Evolutionary conservation across 352 stramenopile genomes (phyloP).

Genomic region (Thalassiosira pacifica): DNA sequence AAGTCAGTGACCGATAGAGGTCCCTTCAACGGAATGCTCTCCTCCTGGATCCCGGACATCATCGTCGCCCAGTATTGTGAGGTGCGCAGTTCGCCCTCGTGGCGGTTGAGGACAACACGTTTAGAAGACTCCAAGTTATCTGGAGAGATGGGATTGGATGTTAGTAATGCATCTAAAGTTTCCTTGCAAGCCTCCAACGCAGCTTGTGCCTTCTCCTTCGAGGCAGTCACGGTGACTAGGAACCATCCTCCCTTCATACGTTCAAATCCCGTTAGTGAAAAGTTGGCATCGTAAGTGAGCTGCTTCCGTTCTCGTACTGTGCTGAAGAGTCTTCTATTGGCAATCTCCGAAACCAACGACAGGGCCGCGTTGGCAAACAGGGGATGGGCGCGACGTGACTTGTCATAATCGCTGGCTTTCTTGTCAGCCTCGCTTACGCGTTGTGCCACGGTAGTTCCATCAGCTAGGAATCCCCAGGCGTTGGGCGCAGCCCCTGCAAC

Average conservation of each 20-base stretch:
- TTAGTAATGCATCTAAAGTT: slow-evolving; percentile 80
- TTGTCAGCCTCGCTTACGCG: slow-evolving; percentile 75
- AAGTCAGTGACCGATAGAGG: slow-evolving; percentile 87
- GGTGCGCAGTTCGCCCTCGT: slow-evolving; percentile 85
- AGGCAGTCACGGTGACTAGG: slow-evolving; percentile 87
- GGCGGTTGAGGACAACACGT: slow-evolving; percentile 87
- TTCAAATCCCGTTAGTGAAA: slow-evolving; percentile 88
- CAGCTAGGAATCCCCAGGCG: slow-evolving; percentile 85
- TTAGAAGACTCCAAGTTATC: slow-evolving; percentile 88
- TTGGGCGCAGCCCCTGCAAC: slow-evolving; percentile 88
- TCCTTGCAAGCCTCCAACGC: slow-evolving; percentile 88
- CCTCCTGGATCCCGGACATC: slow-evolving; percentile 87
- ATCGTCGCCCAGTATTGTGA: slow-evolving; percentile 85
- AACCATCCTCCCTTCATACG: slow-evolving; percentile 86
- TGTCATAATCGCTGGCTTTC: slow-evolving; percentile 80
- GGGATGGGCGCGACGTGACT: slow-evolving; percentile 83
- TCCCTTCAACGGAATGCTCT: slow-evolving; percentile 85
- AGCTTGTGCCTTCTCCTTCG: slow-evolving; percentile 86
- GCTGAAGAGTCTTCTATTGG: slow-evolving; percentile 89
- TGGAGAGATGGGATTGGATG: slow-evolving; percentile 73
- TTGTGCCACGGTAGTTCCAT: slow-evolving; percentile 83
- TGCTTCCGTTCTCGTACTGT: slow-evolving; percentile 90
- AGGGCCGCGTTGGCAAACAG: slow-evolving; percentile 87
- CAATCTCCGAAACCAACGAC: slow-evolving; percentile 87
- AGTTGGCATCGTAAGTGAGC: slow-evolving; percentile 91